Percentiles rank a stretch among this genome's conserved stretches.
Evolutionary conservation across 257 asterid species (phyloP).

Genomic region (Phtheirospermum japonicum): DNA sequence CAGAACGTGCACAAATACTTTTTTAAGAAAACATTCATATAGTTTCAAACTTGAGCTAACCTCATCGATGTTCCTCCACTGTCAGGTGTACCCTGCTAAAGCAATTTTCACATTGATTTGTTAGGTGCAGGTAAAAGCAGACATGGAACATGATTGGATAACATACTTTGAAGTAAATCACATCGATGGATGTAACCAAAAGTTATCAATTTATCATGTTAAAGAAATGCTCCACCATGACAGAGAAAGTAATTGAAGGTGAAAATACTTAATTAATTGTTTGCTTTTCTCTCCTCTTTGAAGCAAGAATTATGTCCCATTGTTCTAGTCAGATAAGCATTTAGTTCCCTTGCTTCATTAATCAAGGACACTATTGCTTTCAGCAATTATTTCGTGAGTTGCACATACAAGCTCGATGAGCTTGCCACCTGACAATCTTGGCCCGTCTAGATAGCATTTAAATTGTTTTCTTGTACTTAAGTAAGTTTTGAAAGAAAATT

Average conservation of each 20-base stretch:
- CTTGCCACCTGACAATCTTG: too few species aligned
- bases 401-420: not conserved
- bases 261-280: constrained; percentile 1
- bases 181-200: constrained; percentile 9
- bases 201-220: not conserved
- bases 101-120: constrained; percentile 28
- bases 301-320: not conserved
- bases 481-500: not conserved
- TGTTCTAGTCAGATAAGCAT: not conserved
- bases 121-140: constrained; percentile 27
- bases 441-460: not conserved
- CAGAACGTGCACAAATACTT: constrained; percentile 16
- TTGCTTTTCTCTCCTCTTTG: not conserved
- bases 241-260: not conserved
- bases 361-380: constrained; percentile 1
- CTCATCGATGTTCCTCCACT: constrained; percentile 37
- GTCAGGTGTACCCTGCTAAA: constrained; percentile 50
- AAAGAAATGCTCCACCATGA: not conserved
- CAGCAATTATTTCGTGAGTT: constrained; percentile 12
- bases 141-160: not conserved
- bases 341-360: not conserved
- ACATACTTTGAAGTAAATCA: constrained; percentile 12
- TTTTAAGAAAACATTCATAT: not conserved
- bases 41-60: constrained; percentile 40
- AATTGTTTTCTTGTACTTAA: too few species aligned